Conservation (phyloP, 495 filamentous ascomycete genomes). For the Cetradonia linearis region DNA sequence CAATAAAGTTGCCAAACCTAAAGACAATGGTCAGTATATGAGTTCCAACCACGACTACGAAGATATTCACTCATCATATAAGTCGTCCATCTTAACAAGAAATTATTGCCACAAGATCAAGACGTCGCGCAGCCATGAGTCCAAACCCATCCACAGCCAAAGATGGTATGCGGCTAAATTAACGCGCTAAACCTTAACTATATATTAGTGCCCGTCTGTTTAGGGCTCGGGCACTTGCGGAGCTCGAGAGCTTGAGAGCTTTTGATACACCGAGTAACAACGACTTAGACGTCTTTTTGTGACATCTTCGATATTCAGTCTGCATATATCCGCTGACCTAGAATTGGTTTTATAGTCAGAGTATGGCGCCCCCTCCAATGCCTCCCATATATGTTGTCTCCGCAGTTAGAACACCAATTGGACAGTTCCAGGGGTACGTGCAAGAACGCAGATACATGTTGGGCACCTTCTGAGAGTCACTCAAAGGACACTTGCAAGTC, state of each 20-base stretch:
- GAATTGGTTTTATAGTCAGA: not conserved
- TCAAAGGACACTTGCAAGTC: conserved; percentile 67
- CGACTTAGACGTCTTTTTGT: not conserved
- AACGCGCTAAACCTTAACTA: not conserved
- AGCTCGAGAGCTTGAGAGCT: not conserved
- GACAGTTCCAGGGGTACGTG: conserved; percentile 81
- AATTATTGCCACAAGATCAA: not conserved
- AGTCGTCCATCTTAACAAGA: conserved; percentile 57
- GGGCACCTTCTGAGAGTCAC: conserved; percentile 20
- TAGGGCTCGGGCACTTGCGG: not conserved
- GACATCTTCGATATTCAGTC: not conserved
- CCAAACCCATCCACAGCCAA: not conserved
- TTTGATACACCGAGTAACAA: not conserved
- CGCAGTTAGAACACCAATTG: conserved; percentile 78
- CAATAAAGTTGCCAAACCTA: conserved; percentile 94
- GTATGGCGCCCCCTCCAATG: conserved; percentile 38
- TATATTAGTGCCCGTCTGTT: not conserved
- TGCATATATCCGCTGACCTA: too few relatives aligned
- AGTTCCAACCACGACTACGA: not conserved
- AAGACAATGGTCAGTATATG: conserved; percentile 17
- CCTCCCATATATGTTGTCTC: conserved; percentile 94
- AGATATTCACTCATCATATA: conserved; percentile 65
- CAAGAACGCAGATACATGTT: conserved; percentile 12
- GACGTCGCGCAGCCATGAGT: not conserved
- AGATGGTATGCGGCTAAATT: conserved; percentile 5